Evolutionary conservation across 139 green algal species (phyloP).

Genomic region (Closterium sp.): DNA sequence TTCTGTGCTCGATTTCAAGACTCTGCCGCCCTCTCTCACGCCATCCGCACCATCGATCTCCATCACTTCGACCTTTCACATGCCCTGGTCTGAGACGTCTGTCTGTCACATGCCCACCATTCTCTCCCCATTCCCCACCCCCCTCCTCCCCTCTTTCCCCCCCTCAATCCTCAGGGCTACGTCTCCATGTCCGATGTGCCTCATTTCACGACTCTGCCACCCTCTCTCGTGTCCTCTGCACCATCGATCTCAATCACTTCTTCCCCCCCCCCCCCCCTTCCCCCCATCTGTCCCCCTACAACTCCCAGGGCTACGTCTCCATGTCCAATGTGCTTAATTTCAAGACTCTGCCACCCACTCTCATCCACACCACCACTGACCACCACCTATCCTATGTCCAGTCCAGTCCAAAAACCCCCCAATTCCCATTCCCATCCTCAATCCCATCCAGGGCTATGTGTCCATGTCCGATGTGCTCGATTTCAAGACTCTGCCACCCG

Average conservation of each 20-base stretch:
- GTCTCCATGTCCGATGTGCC: neutral
- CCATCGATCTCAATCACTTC: too few relatives aligned
- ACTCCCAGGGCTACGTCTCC: neutral
- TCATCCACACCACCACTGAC: neutral
- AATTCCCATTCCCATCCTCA: too few relatives aligned
- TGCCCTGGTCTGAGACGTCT: too few relatives aligned
- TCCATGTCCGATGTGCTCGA: neutral
- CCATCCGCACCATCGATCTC: neutral
- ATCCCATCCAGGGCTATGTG: conserved; percentile 1
- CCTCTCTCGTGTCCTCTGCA: neutral
- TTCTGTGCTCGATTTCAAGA: too few relatives aligned
- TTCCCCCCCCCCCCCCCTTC: neutral
- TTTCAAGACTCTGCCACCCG: neutral
- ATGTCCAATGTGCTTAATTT: neutral
- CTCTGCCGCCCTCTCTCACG: too few relatives aligned
- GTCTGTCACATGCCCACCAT: too few relatives aligned
- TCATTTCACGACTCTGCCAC: too few relatives aligned
- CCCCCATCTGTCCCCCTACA: neutral
- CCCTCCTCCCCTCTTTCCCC: neutral
- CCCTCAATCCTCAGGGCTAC: neutral
- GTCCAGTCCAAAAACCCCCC: too few relatives aligned
- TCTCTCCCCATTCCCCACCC: neutral
- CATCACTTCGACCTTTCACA: too few relatives aligned
- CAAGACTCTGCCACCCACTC: neutral
- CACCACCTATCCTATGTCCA: neutral